Conservation (phyloP, 163 green algal species). For the Chloromonas sp. region DNA sequence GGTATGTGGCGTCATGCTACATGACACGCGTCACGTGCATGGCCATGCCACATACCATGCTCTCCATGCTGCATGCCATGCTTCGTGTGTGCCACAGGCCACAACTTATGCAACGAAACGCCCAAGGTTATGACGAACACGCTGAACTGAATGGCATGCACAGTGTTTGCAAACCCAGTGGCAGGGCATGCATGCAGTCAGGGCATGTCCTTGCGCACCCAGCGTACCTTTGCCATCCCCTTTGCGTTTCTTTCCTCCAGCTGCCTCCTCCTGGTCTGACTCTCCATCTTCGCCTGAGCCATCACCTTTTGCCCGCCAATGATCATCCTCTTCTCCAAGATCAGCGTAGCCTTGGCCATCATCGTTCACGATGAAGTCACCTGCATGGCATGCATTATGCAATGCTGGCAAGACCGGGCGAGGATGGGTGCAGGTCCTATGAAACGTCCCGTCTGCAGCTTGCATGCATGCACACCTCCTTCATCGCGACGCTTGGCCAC, state of each 20-base stretch:
- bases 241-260: conserved; percentile 25
- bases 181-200: too few species aligned
- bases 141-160: too few species aligned
- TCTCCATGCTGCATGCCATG: too few species aligned
- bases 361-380: conserved; percentile 89
- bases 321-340: conserved; percentile 83
- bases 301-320: conserved; percentile 22
- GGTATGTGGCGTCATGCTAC: too few species aligned
- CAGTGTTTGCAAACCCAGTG: too few species aligned
- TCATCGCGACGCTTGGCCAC: conserved; percentile 77
- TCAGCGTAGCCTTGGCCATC: conserved; percentile 76
- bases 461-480: conserved; percentile 44
- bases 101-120: too few species aligned
- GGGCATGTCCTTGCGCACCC: too few species aligned
- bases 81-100: too few species aligned
- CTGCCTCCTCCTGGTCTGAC: conserved; percentile 9
- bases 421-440: background rate
- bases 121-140: too few species aligned
- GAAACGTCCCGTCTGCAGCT: too few species aligned
- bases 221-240: conserved; percentile 5
- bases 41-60: too few species aligned
- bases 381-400: conserved; percentile 21
- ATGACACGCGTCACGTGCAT: too few species aligned
- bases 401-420: background rate
- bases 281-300: conserved; percentile 11